A percentile compares a stretch with the other conserved stretches of the same genome.
These are phyloP conservation scores for Stemphylium vesicarium DNA, from an alignment of 2,329 filamentous ascomycete species.

Conservation along the genomic window DNA sequence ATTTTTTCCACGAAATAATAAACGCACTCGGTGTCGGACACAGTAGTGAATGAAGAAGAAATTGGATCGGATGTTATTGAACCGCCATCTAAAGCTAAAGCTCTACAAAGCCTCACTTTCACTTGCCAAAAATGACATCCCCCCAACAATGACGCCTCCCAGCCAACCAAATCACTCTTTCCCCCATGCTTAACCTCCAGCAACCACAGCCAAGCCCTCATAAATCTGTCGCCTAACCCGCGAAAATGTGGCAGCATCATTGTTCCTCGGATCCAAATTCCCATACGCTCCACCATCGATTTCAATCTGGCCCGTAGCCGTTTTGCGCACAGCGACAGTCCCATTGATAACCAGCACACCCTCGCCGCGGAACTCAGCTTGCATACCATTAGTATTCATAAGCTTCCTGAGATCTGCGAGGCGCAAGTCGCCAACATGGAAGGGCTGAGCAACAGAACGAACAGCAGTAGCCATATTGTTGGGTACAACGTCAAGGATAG, in stretches of 20 bases:
- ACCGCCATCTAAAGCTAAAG: too few relatives aligned
- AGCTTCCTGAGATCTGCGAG: slow-evolving; percentile 85
- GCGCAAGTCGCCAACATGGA: slow-evolving; percentile 92
- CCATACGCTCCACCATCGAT: slow-evolving; percentile 66
- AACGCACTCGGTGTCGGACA: too few relatives aligned
- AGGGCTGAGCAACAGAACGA: slow-evolving; percentile 78
- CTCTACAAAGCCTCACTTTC: neutral
- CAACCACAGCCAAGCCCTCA: slow-evolving; percentile 89
- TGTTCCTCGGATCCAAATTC: slow-evolving; percentile 51
- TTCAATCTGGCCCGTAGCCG: slow-evolving; percentile 83
- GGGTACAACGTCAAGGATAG: slow-evolving; percentile 66
- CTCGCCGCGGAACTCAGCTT: slow-evolving; percentile 91
- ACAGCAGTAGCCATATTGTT: slow-evolving; percentile 72
- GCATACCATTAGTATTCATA: slow-evolving; percentile 79
- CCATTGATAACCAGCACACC: slow-evolving; percentile 90
- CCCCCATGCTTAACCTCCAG: slow-evolving; percentile 54
- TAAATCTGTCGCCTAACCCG: slow-evolving; percentile 92
- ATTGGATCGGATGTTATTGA: too few relatives aligned
- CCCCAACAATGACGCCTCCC: neutral
- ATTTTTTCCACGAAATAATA: too few relatives aligned
- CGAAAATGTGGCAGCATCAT: slow-evolving; percentile 73
- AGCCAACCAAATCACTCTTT: neutral
- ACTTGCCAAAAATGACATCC: neutral
- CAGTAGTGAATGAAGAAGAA: too few relatives aligned
- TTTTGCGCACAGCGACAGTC: slow-evolving; percentile 86